A percentile compares a stretch with the other conserved stretches of the same genome.
phyloP scores from a whole-genome alignment of 2,329 filamentous ascomycete genomes.

The Colletotrichum zoysiae region DNA sequence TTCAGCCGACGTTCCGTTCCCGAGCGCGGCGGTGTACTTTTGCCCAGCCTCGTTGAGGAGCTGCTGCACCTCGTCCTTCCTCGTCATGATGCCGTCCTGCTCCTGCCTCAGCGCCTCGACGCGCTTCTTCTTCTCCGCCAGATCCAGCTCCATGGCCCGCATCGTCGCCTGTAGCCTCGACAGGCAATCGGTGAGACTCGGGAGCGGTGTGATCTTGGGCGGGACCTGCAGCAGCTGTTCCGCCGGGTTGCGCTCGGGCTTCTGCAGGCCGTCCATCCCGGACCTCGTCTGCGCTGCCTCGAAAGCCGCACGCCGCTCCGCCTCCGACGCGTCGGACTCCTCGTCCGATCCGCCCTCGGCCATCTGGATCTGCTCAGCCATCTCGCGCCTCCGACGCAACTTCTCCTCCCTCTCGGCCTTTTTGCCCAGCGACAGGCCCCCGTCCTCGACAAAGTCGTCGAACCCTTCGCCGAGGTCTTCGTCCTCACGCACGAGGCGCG shows the following conservation, averaged over 20 bases:
- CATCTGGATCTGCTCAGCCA: conserved; percentile 84
- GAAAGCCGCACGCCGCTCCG: conserved; percentile 82
- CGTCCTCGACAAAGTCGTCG: conserved; percentile 91
- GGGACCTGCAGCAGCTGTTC: conserved; percentile 68
- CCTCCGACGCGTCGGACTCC: conserved; percentile 76
- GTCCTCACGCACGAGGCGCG: conserved; percentile 84
- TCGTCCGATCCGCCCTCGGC: conserved; percentile 77
- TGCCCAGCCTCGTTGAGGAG: conserved; percentile 85
- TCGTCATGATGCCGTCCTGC: conserved; percentile 73
- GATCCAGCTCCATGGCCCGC: conserved; percentile 72
- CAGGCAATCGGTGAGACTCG: conserved; percentile 77
- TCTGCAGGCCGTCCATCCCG: conserved; percentile 81
- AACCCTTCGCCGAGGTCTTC: conserved; percentile 95
- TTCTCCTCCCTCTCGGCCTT: conserved; percentile 82
- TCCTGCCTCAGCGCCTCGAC: conserved; percentile 78
- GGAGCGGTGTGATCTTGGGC: conserved; percentile 82
- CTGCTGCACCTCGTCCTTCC: conserved; percentile 84
- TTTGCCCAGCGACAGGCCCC: conserved; percentile 80
- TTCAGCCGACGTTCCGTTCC: conserved; percentile 32
- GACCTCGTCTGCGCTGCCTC: conserved; percentile 88
- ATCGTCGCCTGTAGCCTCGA: conserved; percentile 73
- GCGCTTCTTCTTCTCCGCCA: conserved; percentile 69
- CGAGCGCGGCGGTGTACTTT: conserved; percentile 63
- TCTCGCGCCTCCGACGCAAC: conserved; percentile 77
- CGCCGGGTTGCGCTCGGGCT: conserved; percentile 56